These are phyloP conservation scores for Pelargonium australe DNA, from an alignment of 441 rosid species.

Conservation along the genomic window DNA sequence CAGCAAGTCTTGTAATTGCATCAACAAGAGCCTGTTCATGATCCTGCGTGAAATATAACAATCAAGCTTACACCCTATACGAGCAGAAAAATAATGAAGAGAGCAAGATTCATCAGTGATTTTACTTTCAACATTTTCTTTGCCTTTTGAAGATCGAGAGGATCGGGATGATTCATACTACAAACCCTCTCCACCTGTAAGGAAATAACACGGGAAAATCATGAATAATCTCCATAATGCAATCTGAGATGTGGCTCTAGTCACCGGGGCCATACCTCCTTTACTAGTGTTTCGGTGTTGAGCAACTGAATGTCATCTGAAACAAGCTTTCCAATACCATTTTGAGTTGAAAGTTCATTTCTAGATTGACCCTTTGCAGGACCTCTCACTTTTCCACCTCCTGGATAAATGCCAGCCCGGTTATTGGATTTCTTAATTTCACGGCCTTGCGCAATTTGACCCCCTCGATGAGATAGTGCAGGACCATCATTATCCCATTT, in stretches of 20 bases:
- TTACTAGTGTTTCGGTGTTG: slow-evolving; percentile 77
- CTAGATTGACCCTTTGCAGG: slow-evolving; percentile 46
- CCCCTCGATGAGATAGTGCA: slow-evolving; percentile 60
- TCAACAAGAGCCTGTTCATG: slow-evolving; percentile 84
- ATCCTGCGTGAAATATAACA: slow-evolving; percentile 44
- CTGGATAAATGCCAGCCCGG: slow-evolving; percentile 51
- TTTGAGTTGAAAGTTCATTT: slow-evolving; percentile 53
- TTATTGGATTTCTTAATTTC: slow-evolving; percentile 57
- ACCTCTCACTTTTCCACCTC: slow-evolving; percentile 85
- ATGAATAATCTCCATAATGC: slow-evolving; percentile 4
- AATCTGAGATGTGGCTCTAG: not conserved
- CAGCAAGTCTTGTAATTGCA: slow-evolving; percentile 91
- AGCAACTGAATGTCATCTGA: slow-evolving; percentile 79
- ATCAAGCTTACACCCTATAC: slow-evolving; percentile 1
- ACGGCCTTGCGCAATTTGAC: slow-evolving; percentile 76
- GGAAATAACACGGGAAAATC: slow-evolving; percentile 10
- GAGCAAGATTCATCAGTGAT: not conserved
- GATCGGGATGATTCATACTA: slow-evolving; percentile 61
- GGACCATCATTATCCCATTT: slow-evolving; percentile 87
- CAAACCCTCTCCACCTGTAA: slow-evolving; percentile 86
- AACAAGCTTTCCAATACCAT: slow-evolving; percentile 68
- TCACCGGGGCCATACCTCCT: slow-evolving; percentile 50
- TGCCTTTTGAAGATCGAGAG: slow-evolving; percentile 72
- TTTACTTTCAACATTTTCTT: slow-evolving; percentile 80
- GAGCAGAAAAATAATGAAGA: not conserved